Evolutionary conservation across 345 rosid genomes (phyloP), one percentile per base, ranked within the genome.

Genomic region (Hibiscus tridactylites): DNA sequence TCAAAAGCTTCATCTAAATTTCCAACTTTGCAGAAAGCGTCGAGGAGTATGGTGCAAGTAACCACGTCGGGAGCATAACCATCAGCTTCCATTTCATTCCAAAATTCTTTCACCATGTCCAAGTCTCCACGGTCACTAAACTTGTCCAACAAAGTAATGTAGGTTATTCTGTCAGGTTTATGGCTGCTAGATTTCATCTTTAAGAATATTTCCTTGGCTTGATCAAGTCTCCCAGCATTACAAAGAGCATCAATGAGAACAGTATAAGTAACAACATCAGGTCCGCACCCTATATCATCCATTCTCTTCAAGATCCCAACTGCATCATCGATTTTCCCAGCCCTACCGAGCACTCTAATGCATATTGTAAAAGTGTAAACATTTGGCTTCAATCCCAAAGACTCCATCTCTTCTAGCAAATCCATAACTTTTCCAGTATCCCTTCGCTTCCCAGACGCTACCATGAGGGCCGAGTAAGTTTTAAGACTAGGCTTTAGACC

Each of bases 391-490:
- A 94, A 76, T 29, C 97, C 96, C 83, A 94, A 75, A 71, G 68
- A 75, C 83, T 86, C 91, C 96, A 90, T 88, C 85, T 94, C 98
- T 66, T 80, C 78, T 58, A 94, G 83, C 79, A 94, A 85, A 75
- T 74, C 78, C 93, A 88, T 81, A 73, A 90, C 91, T 64, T 84
- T 77, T 70, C 83, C 83, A 67, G 75, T 84, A 62, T 91, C 85
- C 83, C 90, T 87, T 84, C 91, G 87, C 86, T 88, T 94, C 74
- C 98, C 97, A 17, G 78, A 76, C 8, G 93, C 97, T 9, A 91
- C 98, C 98, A 94, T 87, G 60, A 94, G 90, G 0, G 97, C 88
- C 1, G 96, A 94, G 74, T 90, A 94, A 61, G 98, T 90, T 88
- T 94, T 93, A 79, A 94, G 77, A 73, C 96, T 91, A 70, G 96